These are phyloP conservation scores for Annulohypoxylon bovei DNA, from an alignment of 495 filamentous ascomycete species.

Conservation along the genomic window DNA sequence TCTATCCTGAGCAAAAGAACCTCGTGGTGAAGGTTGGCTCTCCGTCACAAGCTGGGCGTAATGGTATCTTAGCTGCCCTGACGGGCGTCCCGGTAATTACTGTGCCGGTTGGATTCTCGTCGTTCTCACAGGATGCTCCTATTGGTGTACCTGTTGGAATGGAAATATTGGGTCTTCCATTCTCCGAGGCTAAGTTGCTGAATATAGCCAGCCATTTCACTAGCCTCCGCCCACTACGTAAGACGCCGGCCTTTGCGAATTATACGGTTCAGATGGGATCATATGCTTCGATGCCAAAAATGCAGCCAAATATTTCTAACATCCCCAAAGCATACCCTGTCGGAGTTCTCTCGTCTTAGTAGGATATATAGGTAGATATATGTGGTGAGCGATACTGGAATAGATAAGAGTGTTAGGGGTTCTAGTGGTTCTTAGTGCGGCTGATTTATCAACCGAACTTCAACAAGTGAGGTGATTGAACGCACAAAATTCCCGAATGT, in stretches of 20 bases:
- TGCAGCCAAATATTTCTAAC: slow-evolving; percentile 52
- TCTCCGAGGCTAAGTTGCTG: slow-evolving; percentile 63
- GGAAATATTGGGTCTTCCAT: slow-evolving; percentile 68
- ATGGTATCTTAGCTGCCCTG: slow-evolving; percentile 72
- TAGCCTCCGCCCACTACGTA: slow-evolving; percentile 55
- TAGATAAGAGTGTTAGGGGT: background rate
- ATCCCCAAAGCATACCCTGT: slow-evolving; percentile 59
- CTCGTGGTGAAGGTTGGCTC: slow-evolving; percentile 67
- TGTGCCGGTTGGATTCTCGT: slow-evolving; percentile 61
- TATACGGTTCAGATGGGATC: slow-evolving; percentile 45
- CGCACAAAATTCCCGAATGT: background rate
- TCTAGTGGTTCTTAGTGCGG: slow-evolving; percentile 19
- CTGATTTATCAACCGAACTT: slow-evolving; percentile 20
- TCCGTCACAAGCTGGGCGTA: slow-evolving; percentile 65
- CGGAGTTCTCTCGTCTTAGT: slow-evolving; percentile 42
- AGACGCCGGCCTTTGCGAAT: slow-evolving; percentile 55
- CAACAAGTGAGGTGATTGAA: background rate
- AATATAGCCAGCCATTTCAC: slow-evolving; percentile 53
- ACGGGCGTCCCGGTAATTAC: slow-evolving; percentile 71
- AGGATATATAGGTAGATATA: background rate
- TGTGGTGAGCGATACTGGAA: slow-evolving; percentile 7
- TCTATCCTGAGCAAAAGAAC: slow-evolving; percentile 74
- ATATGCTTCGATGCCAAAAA: slow-evolving; percentile 53
- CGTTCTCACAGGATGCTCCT: slow-evolving; percentile 56
- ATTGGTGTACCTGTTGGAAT: slow-evolving; percentile 70